phyloP scores from a whole-genome alignment of 768 basidiomycete species.

The Hemileccinum impolitum region DNA sequence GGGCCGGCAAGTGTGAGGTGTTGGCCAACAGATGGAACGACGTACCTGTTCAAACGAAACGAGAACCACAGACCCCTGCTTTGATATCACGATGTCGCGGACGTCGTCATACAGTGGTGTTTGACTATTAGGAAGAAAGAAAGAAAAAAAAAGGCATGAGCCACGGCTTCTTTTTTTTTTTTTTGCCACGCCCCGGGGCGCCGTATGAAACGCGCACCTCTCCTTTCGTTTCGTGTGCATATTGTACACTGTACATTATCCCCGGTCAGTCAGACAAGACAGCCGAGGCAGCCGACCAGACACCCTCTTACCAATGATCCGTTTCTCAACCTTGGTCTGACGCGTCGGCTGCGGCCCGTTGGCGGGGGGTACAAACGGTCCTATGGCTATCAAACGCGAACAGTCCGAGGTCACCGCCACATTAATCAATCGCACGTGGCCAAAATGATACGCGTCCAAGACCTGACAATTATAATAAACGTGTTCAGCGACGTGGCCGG shows the following conservation, averaged over 20 bases:
- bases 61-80: slow-evolving; percentile 40
- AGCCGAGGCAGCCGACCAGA: not conserved
- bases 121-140: slow-evolving; percentile 33
- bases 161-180: not conserved
- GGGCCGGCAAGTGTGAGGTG: not conserved
- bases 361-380: slow-evolving; percentile 38
- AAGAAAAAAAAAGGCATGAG: no score
- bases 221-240: slow-evolving; percentile 43
- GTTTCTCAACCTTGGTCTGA: slow-evolving; percentile 49
- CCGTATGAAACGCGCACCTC: slow-evolving; percentile 33
- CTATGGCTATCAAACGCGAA: slow-evolving; percentile 45
- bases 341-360: slow-evolving; percentile 43
- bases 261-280: slow-evolving; percentile 1
- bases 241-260: slow-evolving; percentile 41
- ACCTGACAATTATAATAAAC: slow-evolving; percentile 23
- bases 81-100: slow-evolving; percentile 48
- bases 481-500: no score
- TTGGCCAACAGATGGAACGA: not conserved
- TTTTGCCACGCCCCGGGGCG: no score
- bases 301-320: slow-evolving; percentile 42
- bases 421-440: slow-evolving; percentile 45
- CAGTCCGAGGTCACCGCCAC: slow-evolving; percentile 47
- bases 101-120: slow-evolving; percentile 52
- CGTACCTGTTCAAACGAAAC: slow-evolving; percentile 33
- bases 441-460: slow-evolving; percentile 39